These are phyloP conservation scores for Corylus heterophylla DNA, from an alignment of 306 rosid species.

Conservation along the genomic window DNA sequence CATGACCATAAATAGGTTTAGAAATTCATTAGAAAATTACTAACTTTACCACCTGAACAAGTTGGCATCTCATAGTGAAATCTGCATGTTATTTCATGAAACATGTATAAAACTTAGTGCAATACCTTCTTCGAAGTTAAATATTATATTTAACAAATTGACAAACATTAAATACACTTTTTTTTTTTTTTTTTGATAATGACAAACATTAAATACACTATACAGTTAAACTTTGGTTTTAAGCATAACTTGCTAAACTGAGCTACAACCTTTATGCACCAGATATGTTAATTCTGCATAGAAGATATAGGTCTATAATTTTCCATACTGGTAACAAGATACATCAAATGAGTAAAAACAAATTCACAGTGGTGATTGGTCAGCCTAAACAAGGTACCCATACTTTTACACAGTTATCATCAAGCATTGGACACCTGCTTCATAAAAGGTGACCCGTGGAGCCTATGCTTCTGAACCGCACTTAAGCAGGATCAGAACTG, in stretches of 20 bases:
- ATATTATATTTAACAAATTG: not conserved
- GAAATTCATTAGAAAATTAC: conserved; percentile 14
- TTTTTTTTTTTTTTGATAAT: no score
- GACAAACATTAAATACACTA: not conserved
- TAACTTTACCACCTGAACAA: not conserved
- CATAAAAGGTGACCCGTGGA: not conserved
- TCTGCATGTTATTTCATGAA: not conserved
- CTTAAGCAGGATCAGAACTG: not conserved
- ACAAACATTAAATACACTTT: not conserved
- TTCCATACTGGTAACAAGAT: not conserved
- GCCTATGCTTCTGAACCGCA: not conserved
- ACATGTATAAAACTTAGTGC: not conserved
- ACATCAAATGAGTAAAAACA: not conserved
- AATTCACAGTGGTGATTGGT: not conserved
- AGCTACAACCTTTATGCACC: not conserved
- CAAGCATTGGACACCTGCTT: not conserved
- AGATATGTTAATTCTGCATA: not conserved
- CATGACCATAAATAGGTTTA: conserved; percentile 8
- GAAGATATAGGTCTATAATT: not conserved
- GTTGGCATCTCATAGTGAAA: not conserved
- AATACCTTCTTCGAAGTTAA: not conserved
- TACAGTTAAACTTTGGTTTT: not conserved
- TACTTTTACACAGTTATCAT: not conserved
- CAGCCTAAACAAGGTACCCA: not conserved
- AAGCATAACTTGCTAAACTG: not conserved